Percentiles rank a stretch among this genome's conserved stretches.
Evolutionary conservation across 2,329 filamentous ascomycete genomes (phyloP).

Genomic region (Biscogniauxia marginata): DNA sequence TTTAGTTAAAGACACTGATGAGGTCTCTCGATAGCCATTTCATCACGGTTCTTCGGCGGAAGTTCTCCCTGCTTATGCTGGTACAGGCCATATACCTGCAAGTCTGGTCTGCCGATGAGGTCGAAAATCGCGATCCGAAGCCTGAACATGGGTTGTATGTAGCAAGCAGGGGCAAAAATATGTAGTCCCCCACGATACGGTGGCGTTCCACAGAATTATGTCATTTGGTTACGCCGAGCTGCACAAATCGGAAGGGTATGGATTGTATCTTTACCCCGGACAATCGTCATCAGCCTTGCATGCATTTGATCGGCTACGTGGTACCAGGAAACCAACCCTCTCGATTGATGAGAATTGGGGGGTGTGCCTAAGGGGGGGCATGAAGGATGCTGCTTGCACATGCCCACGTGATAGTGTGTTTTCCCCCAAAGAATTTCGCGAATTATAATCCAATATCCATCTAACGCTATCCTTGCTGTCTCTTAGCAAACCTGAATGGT

Average conservation of each 20-base stretch:
- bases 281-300: background rate
- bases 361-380: background rate
- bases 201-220: slow-evolving; percentile 4
- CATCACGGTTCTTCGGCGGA: background rate
- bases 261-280: background rate
- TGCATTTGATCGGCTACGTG: background rate
- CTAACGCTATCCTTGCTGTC: too few species aligned
- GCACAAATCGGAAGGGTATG: background rate
- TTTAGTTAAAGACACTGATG: slow-evolving; percentile 19
- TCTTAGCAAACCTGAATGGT: too few species aligned
- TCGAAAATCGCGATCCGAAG: slow-evolving; percentile 11
- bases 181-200: background rate
- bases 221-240: slow-evolving; percentile 2
- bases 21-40: background rate
- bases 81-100: background rate
- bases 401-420: too few species aligned
- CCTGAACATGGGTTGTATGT: background rate
- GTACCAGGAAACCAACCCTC: background rate
- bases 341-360: background rate
- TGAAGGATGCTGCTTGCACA: too few species aligned
- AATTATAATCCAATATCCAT: too few species aligned
- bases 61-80: background rate
- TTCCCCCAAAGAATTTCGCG: too few species aligned
- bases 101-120: background rate
- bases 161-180: background rate